Conservation (phyloP, 306 rosid genomes). For the Delonix regia region DNA sequence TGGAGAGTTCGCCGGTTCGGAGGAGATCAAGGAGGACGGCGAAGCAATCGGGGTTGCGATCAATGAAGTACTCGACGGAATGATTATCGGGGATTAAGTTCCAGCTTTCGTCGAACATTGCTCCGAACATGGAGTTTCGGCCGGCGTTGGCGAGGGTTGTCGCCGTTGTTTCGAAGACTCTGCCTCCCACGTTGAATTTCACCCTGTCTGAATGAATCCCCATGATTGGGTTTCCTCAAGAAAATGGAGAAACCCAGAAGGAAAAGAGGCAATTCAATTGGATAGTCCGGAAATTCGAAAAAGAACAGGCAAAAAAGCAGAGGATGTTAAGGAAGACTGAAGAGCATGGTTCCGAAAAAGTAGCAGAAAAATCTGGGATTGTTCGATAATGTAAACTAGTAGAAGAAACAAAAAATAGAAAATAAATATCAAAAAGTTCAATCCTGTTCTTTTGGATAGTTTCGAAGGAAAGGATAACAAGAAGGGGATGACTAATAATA, state of each 20-base stretch:
- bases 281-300: not conserved
- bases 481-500: too few relatives aligned
- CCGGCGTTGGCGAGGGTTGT: slow-evolving; percentile 76
- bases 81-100: slow-evolving; percentile 10
- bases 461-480: not conserved
- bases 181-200: slow-evolving; percentile 70
- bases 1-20: slow-evolving; percentile 51
- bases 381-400: not conserved
- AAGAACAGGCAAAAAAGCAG: slow-evolving; percentile 14
- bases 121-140: slow-evolving; percentile 65
- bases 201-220: slow-evolving; percentile 56
- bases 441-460: too few relatives aligned
- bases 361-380: slow-evolving; percentile 8
- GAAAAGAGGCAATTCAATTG: not conserved
- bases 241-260: slow-evolving; percentile 36
- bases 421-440: too few relatives aligned
- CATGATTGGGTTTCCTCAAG: slow-evolving; percentile 41
- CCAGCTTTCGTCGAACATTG: slow-evolving; percentile 66
- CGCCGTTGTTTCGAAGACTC: slow-evolving; percentile 63
- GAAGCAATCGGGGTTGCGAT: slow-evolving; percentile 71
- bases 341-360: not conserved
- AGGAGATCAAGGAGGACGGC: slow-evolving; percentile 70
- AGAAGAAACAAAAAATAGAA: not conserved
- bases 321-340: not conserved
- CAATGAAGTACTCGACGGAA: slow-evolving; percentile 53